Percentiles rank a stretch among this genome's conserved stretches.
These are phyloP conservation scores for Huntiella moniliformis DNA, from an alignment of 2,329 filamentous ascomycete species.

Conservation along the genomic window DNA sequence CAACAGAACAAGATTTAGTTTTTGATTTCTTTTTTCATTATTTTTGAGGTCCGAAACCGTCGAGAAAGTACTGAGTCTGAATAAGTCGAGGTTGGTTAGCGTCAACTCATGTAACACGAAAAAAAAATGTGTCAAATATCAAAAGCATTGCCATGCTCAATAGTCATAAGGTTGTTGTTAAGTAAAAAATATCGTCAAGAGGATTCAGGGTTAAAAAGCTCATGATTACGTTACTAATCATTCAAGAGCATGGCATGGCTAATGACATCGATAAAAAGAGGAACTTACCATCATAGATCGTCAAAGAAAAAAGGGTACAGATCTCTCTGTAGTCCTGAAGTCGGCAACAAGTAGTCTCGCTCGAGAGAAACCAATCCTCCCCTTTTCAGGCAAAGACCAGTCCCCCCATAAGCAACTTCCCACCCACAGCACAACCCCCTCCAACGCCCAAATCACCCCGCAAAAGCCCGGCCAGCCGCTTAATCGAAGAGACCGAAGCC, in stretches of 20 bases:
- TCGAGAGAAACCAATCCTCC: too few relatives aligned
- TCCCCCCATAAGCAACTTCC: too few relatives aligned
- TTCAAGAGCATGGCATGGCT: slow-evolving; percentile 20
- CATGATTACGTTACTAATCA: slow-evolving; percentile 39
- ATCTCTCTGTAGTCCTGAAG: too few relatives aligned
- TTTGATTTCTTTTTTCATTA: slow-evolving; percentile 14
- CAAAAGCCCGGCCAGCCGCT: slow-evolving; percentile 15
- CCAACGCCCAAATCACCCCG: too few relatives aligned
- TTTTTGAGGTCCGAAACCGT: slow-evolving; percentile 1
- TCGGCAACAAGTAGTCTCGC: too few relatives aligned
- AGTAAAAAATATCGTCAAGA: slow-evolving; percentile 36
- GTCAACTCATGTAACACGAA: not conserved
- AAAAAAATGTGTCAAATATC: slow-evolving; percentile 3
- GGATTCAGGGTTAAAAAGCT: slow-evolving; percentile 51
- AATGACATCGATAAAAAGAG: slow-evolving; percentile 9
- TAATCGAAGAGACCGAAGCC: slow-evolving; percentile 57
- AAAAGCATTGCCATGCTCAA: slow-evolving; percentile 9
- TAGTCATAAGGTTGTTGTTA: slow-evolving; percentile 37
- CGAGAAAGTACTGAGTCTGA: not conserved
- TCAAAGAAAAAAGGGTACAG: slow-evolving; percentile 2
- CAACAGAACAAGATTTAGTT: slow-evolving; percentile 15
- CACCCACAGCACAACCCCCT: too few relatives aligned
- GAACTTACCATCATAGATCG: slow-evolving; percentile 24
- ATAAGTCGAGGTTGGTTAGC: slow-evolving; percentile 7
- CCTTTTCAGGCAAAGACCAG: too few relatives aligned